Conservation (phyloP, 2,329 filamentous ascomycete genomes). For the Delphinella strobiligena region DNA sequence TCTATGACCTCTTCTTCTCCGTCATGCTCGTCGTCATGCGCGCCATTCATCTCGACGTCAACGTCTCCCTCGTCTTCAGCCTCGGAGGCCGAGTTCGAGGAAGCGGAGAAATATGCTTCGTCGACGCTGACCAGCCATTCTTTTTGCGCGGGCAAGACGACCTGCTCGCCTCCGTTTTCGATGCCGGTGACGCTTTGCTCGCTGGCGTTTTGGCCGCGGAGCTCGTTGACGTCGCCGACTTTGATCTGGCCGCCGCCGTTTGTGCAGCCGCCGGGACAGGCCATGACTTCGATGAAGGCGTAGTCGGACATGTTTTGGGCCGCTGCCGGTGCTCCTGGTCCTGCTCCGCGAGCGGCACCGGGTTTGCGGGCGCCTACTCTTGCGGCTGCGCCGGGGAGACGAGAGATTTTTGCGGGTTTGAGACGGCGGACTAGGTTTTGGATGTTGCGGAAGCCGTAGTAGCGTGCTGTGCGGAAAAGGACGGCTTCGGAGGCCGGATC, state of each 20-base stretch:
- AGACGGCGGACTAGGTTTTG: slow-evolving; percentile 91
- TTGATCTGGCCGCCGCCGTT: slow-evolving; percentile 96
- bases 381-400: slow-evolving; percentile 64
- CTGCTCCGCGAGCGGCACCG: slow-evolving; percentile 25
- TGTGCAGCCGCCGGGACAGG: slow-evolving; percentile 95
- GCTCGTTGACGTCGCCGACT: slow-evolving; percentile 56
- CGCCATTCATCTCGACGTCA: slow-evolving; percentile 6
- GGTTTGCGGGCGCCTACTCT: slow-evolving; percentile 43
- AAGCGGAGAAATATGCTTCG: slow-evolving; percentile 23
- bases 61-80: slow-evolving; percentile 12
- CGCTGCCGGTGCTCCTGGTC: slow-evolving; percentile 16
- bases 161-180: slow-evolving; percentile 22
- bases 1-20: slow-evolving; percentile 16
- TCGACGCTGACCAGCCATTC: slow-evolving; percentile 62
- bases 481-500: slow-evolving; percentile 27
- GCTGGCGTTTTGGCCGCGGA: slow-evolving; percentile 28
- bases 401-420: slow-evolving; percentile 66
- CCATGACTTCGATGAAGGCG: slow-evolving; percentile 97
- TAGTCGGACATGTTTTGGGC: slow-evolving; percentile 45
- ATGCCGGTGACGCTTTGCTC: slow-evolving; percentile 21
- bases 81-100: slow-evolving; percentile 18
- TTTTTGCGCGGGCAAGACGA: slow-evolving; percentile 10
- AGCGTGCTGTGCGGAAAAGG: slow-evolving; percentile 72
- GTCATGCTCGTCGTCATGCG: slow-evolving; percentile 8
- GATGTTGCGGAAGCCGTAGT: slow-evolving; percentile 96